Evolutionary conservation across 768 basidiomycete genomes (phyloP).

Genomic region (Serpula lacrymans): DNA sequence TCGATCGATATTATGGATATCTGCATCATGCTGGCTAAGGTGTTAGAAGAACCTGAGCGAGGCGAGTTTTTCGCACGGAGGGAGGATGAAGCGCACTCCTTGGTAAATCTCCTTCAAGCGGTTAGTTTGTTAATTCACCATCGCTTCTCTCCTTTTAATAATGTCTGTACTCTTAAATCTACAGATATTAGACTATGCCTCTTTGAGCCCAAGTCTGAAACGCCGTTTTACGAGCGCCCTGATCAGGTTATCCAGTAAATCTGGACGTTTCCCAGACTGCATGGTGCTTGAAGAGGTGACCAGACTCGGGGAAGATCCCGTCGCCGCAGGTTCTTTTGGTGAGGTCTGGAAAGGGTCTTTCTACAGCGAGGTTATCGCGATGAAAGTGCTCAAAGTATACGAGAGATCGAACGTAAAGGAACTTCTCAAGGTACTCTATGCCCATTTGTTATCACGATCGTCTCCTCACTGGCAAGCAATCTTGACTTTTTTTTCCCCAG

Average conservation of each 20-base stretch:
- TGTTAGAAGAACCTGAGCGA: too few relatives aligned
- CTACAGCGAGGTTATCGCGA: background rate
- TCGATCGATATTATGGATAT: too few relatives aligned
- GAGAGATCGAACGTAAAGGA: background rate
- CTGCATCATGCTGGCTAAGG: too few relatives aligned
- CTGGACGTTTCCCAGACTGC: slow-evolving; percentile 16
- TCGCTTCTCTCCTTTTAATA: background rate
- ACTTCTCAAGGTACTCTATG: background rate
- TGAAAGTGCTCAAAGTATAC: background rate
- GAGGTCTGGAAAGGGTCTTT: background rate
- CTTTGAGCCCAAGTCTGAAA: slow-evolving; percentile 13
- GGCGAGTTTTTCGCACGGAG: background rate
- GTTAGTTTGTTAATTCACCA: too few relatives aligned
- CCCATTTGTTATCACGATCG: background rate
- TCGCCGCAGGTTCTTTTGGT: background rate
- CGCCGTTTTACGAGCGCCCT: slow-evolving; percentile 14
- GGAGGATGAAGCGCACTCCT: slow-evolving; percentile 16
- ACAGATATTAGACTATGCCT: slow-evolving; percentile 18
- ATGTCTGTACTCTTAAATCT: background rate
- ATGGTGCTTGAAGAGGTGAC: slow-evolving; percentile 8
- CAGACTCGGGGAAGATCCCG: too few relatives aligned
- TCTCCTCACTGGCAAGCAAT: too few relatives aligned
- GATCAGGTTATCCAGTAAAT: slow-evolving; percentile 16
- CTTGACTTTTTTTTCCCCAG: too few relatives aligned
- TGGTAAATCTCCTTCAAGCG: slow-evolving; percentile 25